Base-by-base conservation (phyloP, 2,329 filamentous ascomycete species). In the Ascochyta clinopodiicola region DNA sequence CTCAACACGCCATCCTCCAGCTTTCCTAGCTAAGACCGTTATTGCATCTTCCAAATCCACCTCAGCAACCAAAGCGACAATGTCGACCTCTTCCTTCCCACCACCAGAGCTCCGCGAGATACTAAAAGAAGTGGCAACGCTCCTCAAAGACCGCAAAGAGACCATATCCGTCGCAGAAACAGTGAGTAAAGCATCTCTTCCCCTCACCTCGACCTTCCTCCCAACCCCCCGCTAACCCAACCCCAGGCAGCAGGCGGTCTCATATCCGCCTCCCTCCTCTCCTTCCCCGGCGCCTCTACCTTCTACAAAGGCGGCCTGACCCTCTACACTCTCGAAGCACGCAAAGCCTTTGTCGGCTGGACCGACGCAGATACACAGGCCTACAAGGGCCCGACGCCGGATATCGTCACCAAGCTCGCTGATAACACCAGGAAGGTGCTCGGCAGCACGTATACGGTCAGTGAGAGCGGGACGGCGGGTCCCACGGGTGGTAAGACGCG, bases 251-350 rank as follows among this genome's bases (percentile, higher is more conserved):
- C 86, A 8, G 86, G 86, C 31, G 86, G 86, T 13, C 79, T 89
- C 27, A 82, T 88, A 54, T 86, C 83, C 42, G 81, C 84, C 24
- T 78, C 82, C 37, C 75, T 88, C 19, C 81, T 88, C 54, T 81
- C 83, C 50, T 80, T 78, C 15, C 83, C 86, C 0, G 86, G 86
- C 34, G 85, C 86, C 17, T 84, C 80, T 6, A 70, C 72, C 13
- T 79, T 85, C 69, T 88, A 86, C 77, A 80, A 81, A 60, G 86
- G 86, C 51, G 86, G 86, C n/a, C 73, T 87, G 31, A 88, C 85
- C 0, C 77, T 86, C 37, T 87, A 87, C 75, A 86, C 84, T 0
- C 78, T 87, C 21, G 79, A 81, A 57, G 84, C 82, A 2, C 80
- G 84, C 53, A 75, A 85, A 51, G 80, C 81, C 29, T 87, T 81